Percentiles rank a stretch among this genome's conserved stretches.
phyloP scores from a whole-genome alignment of 2,329 filamentous ascomycete species.

The Aspergillus flavus region DNA sequence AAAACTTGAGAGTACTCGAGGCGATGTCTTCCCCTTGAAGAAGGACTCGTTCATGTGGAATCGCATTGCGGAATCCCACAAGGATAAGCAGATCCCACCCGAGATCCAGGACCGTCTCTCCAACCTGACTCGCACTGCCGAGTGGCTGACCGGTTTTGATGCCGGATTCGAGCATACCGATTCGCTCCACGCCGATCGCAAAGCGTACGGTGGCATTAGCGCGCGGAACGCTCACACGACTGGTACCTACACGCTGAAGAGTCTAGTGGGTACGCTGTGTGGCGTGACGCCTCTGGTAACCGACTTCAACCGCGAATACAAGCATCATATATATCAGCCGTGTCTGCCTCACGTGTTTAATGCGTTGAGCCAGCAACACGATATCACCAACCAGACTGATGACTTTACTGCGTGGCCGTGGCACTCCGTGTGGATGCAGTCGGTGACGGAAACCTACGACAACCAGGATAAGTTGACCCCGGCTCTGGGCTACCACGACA shows the following conservation, averaged over 20 bases:
- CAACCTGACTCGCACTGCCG: conserved; percentile 34
- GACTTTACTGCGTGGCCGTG: conserved; percentile 37
- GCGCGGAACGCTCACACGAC: conserved; percentile 47
- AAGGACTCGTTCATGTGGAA: conserved; percentile 42
- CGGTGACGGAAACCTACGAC: conserved; percentile 35
- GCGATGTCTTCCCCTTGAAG: conserved; percentile 49
- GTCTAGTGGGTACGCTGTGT: conserved; percentile 46
- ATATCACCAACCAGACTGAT: conserved; percentile 24
- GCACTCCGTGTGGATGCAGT: conserved; percentile 38
- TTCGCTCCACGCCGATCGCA: conserved; percentile 18
- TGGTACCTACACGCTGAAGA: conserved; percentile 50
- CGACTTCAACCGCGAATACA: conserved; percentile 48
- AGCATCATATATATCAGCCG: conserved; percentile 49
- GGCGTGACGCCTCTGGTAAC: conserved; percentile 47
- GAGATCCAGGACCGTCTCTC: conserved; percentile 27
- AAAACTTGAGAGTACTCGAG: conserved; percentile 50
- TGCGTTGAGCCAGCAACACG: conserved; percentile 27
- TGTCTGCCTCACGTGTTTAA: conserved; percentile 45
- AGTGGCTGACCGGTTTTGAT: conserved; percentile 31
- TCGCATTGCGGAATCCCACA: conserved; percentile 41
- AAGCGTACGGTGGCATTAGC: conserved; percentile 45
- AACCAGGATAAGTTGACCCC: conserved; percentile 32
- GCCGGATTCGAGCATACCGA: conserved; percentile 29
- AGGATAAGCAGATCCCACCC: conserved; percentile 37
- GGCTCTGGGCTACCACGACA: conserved; percentile 30